Evolutionary conservation across 257 asterid genomes (phyloP), one percentile per base, ranked within the genome.

Genomic region (Echites panduratus): DNA sequence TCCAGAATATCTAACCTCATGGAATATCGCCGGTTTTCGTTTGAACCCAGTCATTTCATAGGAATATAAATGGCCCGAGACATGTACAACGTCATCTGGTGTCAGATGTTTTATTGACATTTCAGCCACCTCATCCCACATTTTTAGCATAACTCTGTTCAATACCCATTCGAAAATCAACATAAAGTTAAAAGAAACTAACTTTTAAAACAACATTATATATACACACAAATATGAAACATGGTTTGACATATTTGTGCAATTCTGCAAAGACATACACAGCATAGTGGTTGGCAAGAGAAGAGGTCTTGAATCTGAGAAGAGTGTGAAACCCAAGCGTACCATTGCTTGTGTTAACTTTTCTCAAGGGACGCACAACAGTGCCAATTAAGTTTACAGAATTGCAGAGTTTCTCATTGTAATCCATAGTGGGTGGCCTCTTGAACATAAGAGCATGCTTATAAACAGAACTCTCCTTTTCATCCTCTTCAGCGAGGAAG

Each of bases 371-470:
- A 27, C 0, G 0, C 4, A 17, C 52, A 12, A 88, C 71, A 13
- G 73, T 78, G 35, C 98, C 98, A n/a, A 92, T 92, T 75, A 90
- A 83, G 84, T 91, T 92, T 38, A 87, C 88, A 0, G 84, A 87
- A 84, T 88, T 92, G 29, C 9, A 72, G 47, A 85, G 74, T 12
- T 32, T 74, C 6, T 43, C 66, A 7, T 68, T 32, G 62, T 77
- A 81, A 49, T 3, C 5, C 24, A 85, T 57, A 57, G 86, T 76
- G 68, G 81, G 70, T 26, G 95, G 96, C 66, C 83, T 78, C 83
- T 88, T 16, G 58, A 59, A 61, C 59, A 58, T 72, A 24, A 59
- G 76, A n/a, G 88, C 84, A 14, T 85, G 87, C 29, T 73, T 72
- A 79, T 89, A 92, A 22, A 87, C 87, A 17, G 81, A 66, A 79